These are phyloP conservation scores for Pseudogymnoascus sp. DNA, from an alignment of 2,329 filamentous ascomycete genomes.

Conservation along the genomic window DNA sequence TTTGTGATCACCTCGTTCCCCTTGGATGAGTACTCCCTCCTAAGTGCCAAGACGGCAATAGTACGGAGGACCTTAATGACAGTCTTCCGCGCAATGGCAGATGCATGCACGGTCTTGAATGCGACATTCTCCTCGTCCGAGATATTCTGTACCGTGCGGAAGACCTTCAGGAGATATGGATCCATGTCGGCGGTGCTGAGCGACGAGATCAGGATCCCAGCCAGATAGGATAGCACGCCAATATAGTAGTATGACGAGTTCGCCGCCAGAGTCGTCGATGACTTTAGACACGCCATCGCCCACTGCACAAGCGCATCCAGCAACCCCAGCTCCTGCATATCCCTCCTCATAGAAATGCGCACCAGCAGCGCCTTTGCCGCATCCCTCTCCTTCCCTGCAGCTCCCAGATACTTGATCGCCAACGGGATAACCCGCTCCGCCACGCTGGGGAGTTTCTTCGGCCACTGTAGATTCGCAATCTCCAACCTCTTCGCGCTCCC, in stretches of 20 bases:
- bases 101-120: conserved; percentile 53
- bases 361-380: conserved; percentile 80
- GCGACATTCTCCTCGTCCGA: conserved; percentile 43
- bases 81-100: conserved; percentile 73
- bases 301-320: conserved; percentile 62
- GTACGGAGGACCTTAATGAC: conserved; percentile 80
- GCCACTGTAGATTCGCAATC: conserved; percentile 47
- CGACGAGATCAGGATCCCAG: conserved; percentile 62
- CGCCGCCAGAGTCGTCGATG: conserved; percentile 27
- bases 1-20: conserved; percentile 15
- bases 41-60: conserved; percentile 59
- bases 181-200: conserved; percentile 70
- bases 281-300: conserved; percentile 56
- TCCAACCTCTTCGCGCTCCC: conserved; percentile 38
- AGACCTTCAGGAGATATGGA: conserved; percentile 57
- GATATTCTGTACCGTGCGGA: conserved; percentile 55
- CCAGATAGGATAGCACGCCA: conserved; percentile 72
- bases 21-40: conserved; percentile 34
- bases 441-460: conserved; percentile 58
- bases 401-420: conserved; percentile 63
- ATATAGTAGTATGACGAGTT: conserved; percentile 66
- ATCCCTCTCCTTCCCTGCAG: conserved; percentile 79
- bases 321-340: conserved; percentile 77
- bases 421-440: conserved; percentile 63
- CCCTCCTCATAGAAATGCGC: conserved; percentile 70